Conservation (phyloP, 1,284 basidiomycete genomes). For the Neonothopanus nambi region DNA sequence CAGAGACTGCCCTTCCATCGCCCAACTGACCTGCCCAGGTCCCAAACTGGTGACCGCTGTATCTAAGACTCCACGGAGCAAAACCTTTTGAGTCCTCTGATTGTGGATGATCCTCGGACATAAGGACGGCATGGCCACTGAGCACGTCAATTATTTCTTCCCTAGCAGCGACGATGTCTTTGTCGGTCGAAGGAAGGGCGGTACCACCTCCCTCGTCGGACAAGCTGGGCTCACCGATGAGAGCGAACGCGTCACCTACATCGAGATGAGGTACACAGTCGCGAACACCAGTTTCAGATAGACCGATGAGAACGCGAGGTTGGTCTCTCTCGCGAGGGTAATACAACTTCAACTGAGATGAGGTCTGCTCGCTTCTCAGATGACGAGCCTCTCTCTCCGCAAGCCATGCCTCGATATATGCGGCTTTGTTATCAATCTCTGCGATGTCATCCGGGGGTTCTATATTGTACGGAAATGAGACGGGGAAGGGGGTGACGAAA, state of each 20-base stretch:
- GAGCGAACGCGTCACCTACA: slow-evolving; percentile 77
- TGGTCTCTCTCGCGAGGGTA: slow-evolving; percentile 56
- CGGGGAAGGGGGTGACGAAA: slow-evolving; percentile 79
- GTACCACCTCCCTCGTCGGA: slow-evolving; percentile 29
- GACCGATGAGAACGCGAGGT: slow-evolving; percentile 64
- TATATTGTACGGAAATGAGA: slow-evolving; percentile 86
- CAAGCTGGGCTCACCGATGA: slow-evolving; percentile 59
- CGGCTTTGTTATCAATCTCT: slow-evolving; percentile 52
- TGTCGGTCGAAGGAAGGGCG: slow-evolving; percentile 31
- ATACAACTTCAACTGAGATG: slow-evolving; percentile 41
- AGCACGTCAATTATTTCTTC: slow-evolving; percentile 80
- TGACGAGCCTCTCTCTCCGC: slow-evolving; percentile 59
- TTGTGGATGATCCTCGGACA: slow-evolving; percentile 40
- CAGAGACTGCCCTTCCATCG: slow-evolving; percentile 90
- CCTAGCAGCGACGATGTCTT: slow-evolving; percentile 44
- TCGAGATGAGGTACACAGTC: slow-evolving; percentile 87
- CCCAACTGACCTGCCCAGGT: slow-evolving; percentile 95
- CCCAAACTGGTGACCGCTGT: slow-evolving; percentile 93
- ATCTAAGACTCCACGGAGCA: slow-evolving; percentile 87
- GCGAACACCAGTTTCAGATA: slow-evolving; percentile 64
- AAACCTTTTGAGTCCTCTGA: slow-evolving; percentile 50
- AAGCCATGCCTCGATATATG: slow-evolving; percentile 75
- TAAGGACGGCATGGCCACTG: slow-evolving; percentile 75
- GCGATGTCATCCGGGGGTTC: slow-evolving; percentile 46
- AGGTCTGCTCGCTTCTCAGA: slow-evolving; percentile 24